These are phyloP conservation scores for Sordariomycetes sp. DNA, from an alignment of 2,329 filamentous ascomycete species.

Conservation along the genomic window DNA sequence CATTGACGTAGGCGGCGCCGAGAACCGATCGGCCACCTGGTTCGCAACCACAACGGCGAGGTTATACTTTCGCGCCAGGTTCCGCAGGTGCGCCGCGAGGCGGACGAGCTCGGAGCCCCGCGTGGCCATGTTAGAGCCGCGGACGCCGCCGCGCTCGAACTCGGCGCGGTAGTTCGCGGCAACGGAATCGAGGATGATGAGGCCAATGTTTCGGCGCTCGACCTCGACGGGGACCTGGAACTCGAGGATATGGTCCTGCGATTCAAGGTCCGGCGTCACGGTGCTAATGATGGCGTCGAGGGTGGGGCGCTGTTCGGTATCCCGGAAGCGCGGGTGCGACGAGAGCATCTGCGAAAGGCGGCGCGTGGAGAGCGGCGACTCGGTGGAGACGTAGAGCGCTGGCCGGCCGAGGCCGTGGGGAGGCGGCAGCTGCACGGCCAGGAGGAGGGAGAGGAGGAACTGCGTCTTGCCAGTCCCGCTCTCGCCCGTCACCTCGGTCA, in stretches of 20 bases:
- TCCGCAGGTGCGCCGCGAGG: conserved; percentile 61
- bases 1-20: conserved; percentile 11
- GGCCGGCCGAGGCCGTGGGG: conserved; percentile 57
- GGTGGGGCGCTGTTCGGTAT: conserved; percentile 32
- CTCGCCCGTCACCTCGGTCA: conserved; percentile 87
- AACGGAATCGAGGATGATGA: conserved; percentile 81
- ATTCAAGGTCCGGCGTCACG: conserved; percentile 77
- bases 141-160: conserved; percentile 47
- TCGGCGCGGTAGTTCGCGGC: conserved; percentile 94
- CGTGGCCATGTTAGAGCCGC: conserved; percentile 51
- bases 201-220: conserved; percentile 58
- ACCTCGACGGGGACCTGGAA: conserved; percentile 87
- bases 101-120: conserved; percentile 66
- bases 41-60: conserved; percentile 87
- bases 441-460: conserved; percentile 71
- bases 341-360: conserved; percentile 70
- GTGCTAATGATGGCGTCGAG: conserved; percentile 69
- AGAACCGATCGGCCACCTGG: conserved; percentile 84
- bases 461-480: conserved; percentile 94
- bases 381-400: conserved; percentile 91
- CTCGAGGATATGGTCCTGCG: conserved; percentile 86
- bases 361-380: conserved; percentile 69
- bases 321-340: conserved; percentile 45
- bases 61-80: conserved; percentile 59
- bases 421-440: conserved; percentile 69